Conservation (phyloP, 2,329 filamentous ascomycete genomes). For the Lasiodiplodia theobromae region DNA sequence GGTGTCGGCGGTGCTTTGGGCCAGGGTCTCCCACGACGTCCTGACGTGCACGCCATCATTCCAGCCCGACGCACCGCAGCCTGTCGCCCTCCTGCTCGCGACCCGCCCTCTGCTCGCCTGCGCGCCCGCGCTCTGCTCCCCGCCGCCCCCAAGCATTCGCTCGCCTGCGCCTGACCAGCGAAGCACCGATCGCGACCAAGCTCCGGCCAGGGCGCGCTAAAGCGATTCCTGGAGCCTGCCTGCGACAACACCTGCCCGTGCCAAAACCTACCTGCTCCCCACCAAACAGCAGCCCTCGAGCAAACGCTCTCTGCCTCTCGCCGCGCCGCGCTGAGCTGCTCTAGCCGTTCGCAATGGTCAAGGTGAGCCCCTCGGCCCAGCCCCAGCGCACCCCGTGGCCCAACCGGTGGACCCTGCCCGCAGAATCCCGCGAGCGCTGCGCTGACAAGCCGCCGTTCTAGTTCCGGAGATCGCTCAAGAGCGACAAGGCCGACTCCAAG, state of each 20-base stretch:
- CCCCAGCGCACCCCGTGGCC: constrained; percentile 17
- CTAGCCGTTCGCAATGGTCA: constrained; percentile 35
- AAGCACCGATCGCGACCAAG: constrained; percentile 15
- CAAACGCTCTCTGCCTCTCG: constrained; percentile 8
- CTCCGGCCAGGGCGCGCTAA: constrained; percentile 24
- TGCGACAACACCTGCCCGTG: constrained; percentile 18
- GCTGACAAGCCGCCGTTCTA: constrained; percentile 35
- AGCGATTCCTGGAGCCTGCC: constrained; percentile 24
- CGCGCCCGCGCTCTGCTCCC: constrained; percentile 15
- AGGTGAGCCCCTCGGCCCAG: constrained; percentile 34
- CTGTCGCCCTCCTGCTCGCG: constrained; percentile 4
- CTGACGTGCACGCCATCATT: constrained; percentile 24
- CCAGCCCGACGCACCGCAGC: constrained; percentile 21
- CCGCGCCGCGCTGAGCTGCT: constrained; percentile 14
- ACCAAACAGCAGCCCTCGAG: constrained; percentile 10
- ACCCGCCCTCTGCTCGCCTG: constrained; percentile 4
- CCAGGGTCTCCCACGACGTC: constrained; percentile 26
- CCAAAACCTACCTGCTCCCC: constrained; percentile 24
- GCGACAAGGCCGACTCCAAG: constrained; percentile 76
- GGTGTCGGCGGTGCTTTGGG: constrained; percentile 12
- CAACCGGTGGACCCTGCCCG: constrained; percentile 29
- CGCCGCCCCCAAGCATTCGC: constrained; percentile 9
- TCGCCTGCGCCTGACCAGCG: constrained; percentile 13
- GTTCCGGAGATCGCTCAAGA: constrained; percentile 87
- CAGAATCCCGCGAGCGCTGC: constrained; percentile 11